These are phyloP conservation scores for Penicillium subrubescens DNA, from an alignment of 495 filamentous ascomycete genomes.

Conservation along the genomic window DNA sequence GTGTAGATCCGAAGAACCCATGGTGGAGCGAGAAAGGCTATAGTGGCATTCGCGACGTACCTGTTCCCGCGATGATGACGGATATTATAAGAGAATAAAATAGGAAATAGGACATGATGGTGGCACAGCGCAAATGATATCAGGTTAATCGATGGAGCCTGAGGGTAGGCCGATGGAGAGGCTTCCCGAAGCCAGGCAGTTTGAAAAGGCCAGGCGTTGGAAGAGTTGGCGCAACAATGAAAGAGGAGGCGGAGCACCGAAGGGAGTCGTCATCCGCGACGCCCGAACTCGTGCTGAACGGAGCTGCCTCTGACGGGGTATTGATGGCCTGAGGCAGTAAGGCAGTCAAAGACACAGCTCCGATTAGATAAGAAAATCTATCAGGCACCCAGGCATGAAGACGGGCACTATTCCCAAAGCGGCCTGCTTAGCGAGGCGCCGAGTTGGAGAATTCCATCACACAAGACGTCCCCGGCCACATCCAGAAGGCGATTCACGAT, in stretches of 20 bases:
- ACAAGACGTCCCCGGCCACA: conserved; percentile 30
- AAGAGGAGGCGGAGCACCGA: not conserved
- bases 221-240: not conserved
- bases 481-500: conserved; percentile 30
- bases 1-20: not conserved
- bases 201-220: not conserved
- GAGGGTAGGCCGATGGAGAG: not conserved
- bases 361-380: not conserved
- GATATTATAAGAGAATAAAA: conserved; percentile 73
- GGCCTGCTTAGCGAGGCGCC: conserved; percentile 47
- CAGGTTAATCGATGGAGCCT: not conserved
- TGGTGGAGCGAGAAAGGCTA: not conserved
- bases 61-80: conserved; percentile 61
- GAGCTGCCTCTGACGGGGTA: not conserved
- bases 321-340: conserved; percentile 3
- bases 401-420: conserved; percentile 38
- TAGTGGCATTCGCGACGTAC: conserved; percentile 40
- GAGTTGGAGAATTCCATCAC: conserved; percentile 35
- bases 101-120: conserved; percentile 68
- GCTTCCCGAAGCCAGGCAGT: not conserved
- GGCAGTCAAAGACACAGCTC: not conserved
- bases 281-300: conserved; percentile 4
- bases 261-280: conserved; percentile 5
- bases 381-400: conserved; percentile 2
- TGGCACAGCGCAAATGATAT: not conserved